Evolutionary conservation across 352 stramenopile species (phyloP).

Genomic region (Phytophthora brassicae): DNA sequence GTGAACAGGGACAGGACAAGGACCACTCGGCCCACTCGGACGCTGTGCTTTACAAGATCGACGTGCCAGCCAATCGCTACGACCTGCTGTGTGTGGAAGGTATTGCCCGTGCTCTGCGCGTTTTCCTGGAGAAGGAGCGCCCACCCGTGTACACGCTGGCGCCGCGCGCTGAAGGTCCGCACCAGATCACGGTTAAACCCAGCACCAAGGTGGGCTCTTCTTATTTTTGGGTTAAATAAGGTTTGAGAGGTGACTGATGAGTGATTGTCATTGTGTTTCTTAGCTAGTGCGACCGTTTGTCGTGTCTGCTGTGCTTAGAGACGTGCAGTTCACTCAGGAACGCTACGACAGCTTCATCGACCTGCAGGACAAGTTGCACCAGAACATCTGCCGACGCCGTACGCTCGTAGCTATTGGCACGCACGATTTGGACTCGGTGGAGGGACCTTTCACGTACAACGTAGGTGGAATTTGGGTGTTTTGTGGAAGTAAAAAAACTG

Average conservation of each 20-base stretch:
- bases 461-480: constrained; percentile 36
- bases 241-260: neutral
- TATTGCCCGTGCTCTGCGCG: constrained; percentile 93
- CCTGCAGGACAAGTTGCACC: constrained; percentile 99
- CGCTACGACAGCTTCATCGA: constrained; percentile 99
- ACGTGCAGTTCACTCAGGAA: constrained; percentile 95
- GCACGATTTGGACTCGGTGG: constrained; percentile 97
- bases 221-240: neutral
- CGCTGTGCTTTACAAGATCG: constrained; percentile 99
- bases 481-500: neutral
- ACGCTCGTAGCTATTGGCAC: constrained; percentile 99
- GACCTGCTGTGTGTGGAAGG: constrained; percentile 99
- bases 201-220: constrained; percentile 65
- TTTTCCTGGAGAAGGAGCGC: constrained; percentile 97
- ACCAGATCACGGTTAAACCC: constrained; percentile 87
- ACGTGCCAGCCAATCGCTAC: constrained; percentile 99
- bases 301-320: constrained; percentile 96
- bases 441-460: constrained; percentile 93
- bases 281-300: constrained; percentile 95
- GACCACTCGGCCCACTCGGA: constrained; percentile 68
- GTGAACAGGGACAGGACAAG: constrained; percentile 75
- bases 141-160: constrained; percentile 87
- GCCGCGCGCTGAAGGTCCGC: constrained; percentile 55
- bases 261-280: constrained; percentile 5
- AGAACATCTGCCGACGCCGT: constrained; percentile 99